A percentile compares a stretch with the other conserved stretches of the same genome.
These are phyloP conservation scores for Fistulina hepatica DNA, from an alignment of 1,284 basidiomycete genomes.

Conservation along the genomic window DNA sequence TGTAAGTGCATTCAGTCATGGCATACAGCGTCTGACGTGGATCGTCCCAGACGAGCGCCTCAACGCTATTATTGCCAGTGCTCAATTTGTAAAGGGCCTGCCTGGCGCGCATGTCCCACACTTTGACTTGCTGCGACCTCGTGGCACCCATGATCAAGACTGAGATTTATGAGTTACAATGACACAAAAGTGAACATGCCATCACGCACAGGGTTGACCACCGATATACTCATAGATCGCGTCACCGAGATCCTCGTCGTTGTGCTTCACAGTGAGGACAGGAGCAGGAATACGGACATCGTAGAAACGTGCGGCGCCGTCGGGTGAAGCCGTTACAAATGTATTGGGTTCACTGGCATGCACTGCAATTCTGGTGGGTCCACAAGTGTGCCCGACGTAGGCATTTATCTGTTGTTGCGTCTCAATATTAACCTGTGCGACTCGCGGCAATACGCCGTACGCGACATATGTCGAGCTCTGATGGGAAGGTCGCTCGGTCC, in stretches of 20 bases:
- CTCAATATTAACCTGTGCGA: conserved; percentile 24
- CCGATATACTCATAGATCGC: conserved; percentile 9
- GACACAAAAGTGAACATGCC: neutral
- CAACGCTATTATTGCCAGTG: conserved; percentile 31
- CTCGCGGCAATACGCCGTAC: conserved; percentile 21
- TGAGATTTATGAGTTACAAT: conserved; percentile 8
- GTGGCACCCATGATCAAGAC: conserved; percentile 25
- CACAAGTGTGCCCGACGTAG: conserved; percentile 30
- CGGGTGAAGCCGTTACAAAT: conserved; percentile 27
- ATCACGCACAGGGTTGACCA: conserved; percentile 7
- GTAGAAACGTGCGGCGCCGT: conserved; percentile 30
- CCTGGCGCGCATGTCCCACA: conserved; percentile 31
- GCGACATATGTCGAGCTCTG: conserved; percentile 18
- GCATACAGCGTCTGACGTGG: conserved; percentile 24
- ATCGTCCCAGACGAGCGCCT: conserved; percentile 26
- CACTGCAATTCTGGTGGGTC: conserved; percentile 23
- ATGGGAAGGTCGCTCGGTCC: conserved; percentile 11
- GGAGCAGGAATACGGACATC: conserved; percentile 23
- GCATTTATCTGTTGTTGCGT: too few species aligned
- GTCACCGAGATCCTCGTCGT: neutral
- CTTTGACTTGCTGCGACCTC: conserved; percentile 21
- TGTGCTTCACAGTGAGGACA: conserved; percentile 16
- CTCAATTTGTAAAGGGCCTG: conserved; percentile 28
- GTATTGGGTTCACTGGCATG: conserved; percentile 25
- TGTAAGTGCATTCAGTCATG: conserved; percentile 24